A percentile compares a stretch with the other conserved stretches of the same genome.
Conservation (phyloP, 1,284 basidiomycete genomes). For the Apiotrichum montevideense region DNA sequence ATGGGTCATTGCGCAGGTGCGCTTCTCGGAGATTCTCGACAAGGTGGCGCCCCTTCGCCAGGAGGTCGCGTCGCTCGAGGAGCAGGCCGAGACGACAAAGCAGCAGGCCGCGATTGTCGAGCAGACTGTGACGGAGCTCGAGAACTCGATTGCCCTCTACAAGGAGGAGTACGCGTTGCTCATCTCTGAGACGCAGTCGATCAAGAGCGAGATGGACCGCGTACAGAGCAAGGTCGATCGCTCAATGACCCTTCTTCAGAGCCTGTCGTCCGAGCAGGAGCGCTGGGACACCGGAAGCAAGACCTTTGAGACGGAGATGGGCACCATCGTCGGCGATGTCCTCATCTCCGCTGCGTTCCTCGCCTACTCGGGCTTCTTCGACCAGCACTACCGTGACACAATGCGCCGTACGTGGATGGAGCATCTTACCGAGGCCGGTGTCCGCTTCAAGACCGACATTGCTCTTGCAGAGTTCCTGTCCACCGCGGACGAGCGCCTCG, state of each 20-base stretch:
- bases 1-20: constrained; percentile 96
- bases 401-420: constrained; percentile 96
- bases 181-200: constrained; percentile 94
- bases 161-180: constrained; percentile 97
- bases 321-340: constrained; percentile 96
- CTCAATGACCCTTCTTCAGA: constrained; percentile 90
- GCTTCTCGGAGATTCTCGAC: constrained; percentile 96
- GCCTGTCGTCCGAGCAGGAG: constrained; percentile 87
- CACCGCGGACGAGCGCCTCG: constrained; percentile 90
- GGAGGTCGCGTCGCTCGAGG: constrained; percentile 88
- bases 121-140: constrained; percentile 86
- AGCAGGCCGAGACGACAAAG: constrained; percentile 86
- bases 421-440: constrained; percentile 79
- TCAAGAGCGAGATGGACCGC: constrained; percentile 96
- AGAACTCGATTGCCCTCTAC: constrained; percentile 86
- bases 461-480: constrained; percentile 94
- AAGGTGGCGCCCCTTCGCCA: constrained; percentile 94
- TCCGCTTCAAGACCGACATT: constrained; percentile 89
- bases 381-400: constrained; percentile 93
- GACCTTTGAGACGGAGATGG: constrained; percentile 97
- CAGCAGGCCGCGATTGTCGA: constrained; percentile 84
- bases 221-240: constrained; percentile 96
- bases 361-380: constrained; percentile 97
- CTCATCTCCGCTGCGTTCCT: constrained; percentile 93
- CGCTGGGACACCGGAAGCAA: constrained; percentile 94